Evolutionary conservation across 495 filamentous ascomycete genomes (phyloP).

Genomic region (Neurospora hispaniola): DNA sequence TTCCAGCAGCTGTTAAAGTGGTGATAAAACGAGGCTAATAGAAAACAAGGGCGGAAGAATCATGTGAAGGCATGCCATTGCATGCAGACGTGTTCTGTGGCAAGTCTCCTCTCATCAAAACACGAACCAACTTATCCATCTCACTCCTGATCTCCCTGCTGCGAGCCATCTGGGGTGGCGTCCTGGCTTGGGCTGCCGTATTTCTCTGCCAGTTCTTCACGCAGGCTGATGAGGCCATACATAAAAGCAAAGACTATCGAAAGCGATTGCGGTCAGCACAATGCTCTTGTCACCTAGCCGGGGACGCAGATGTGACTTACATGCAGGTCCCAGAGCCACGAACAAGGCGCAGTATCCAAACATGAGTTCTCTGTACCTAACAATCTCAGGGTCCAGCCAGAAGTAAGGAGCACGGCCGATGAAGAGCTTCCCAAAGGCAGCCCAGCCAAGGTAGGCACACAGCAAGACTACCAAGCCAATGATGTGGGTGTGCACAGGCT

Average conservation of each 20-base stretch:
- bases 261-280: background rate
- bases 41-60: background rate
- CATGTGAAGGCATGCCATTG: background rate
- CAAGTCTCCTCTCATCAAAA: background rate
- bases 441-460: slow-evolving; percentile 37
- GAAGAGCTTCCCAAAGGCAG: slow-evolving; percentile 32
- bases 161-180: background rate
- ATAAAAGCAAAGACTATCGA: slow-evolving; percentile 30
- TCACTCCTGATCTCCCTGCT: background rate
- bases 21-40: background rate
- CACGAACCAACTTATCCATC: background rate
- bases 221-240: slow-evolving; percentile 34
- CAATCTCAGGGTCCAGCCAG: slow-evolving; percentile 34
- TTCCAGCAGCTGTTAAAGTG: background rate
- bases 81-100: background rate
- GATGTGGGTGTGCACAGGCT: slow-evolving; percentile 30
- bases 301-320: slow-evolving; percentile 18
- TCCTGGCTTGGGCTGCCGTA: slow-evolving; percentile 1
- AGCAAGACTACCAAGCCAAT: slow-evolving; percentile 26
- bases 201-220: slow-evolving; percentile 27
- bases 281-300: background rate
- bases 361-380: slow-evolving; percentile 24
- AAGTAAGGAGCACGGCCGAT: slow-evolving; percentile 38
- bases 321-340: slow-evolving; percentile 18
- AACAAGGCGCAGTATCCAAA: slow-evolving; percentile 27